phyloP scores from a whole-genome alignment of 257 asterid species.

The Fraxinus anomala region DNA sequence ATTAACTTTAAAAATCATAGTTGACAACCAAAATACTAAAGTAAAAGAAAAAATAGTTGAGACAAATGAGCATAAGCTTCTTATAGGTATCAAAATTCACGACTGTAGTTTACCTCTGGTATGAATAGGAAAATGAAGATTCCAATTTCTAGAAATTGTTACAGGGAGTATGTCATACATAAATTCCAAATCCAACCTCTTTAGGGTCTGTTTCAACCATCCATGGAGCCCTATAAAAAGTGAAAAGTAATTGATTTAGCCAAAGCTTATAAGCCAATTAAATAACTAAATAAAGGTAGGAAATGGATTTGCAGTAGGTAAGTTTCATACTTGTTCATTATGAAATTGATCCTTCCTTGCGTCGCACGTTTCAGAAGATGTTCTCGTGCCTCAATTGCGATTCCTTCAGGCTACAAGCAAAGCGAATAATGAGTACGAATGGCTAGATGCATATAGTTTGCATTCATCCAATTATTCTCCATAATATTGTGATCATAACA shows the following conservation, averaged over 20 bases:
- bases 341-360: not conserved
- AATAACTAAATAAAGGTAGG: not conserved
- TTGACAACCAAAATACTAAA: no score
- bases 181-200: conserved; percentile 90
- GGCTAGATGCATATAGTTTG: not conserved
- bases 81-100: no score
- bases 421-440: not conserved
- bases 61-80: no score
- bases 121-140: not conserved
- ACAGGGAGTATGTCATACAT: conserved; percentile 17
- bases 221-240: conserved; percentile 80
- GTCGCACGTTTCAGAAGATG: not conserved
- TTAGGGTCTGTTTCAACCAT: conserved; percentile 94
- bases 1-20: no score
- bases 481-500: not conserved
- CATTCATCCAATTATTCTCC: not conserved
- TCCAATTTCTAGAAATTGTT: not conserved
- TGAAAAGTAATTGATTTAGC: conserved; percentile 1
- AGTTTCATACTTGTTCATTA: not conserved
- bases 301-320: not conserved
- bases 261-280: no score
- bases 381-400: not conserved
- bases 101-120: no score
- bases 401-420: conserved; percentile 63
- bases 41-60: no score